phyloP scores from a whole-genome alignment of 1,284 basidiomycete species.

The Ceratobasidium sp. region DNA sequence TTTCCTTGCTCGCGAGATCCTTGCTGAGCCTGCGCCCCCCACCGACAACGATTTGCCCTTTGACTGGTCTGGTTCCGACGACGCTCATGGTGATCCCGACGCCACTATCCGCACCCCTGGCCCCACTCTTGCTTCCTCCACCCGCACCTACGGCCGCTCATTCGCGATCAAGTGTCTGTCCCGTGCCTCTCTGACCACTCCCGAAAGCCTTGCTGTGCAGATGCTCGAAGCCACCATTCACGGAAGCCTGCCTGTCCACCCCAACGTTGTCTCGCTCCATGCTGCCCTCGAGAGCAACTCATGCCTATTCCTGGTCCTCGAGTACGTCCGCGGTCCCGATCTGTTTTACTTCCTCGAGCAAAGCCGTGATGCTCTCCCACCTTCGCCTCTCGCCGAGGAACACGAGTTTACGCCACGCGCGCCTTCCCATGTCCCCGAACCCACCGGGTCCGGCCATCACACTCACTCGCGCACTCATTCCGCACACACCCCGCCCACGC shows the following conservation, averaged over 20 bases:
- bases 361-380: slow-evolving; percentile 80
- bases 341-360: slow-evolving; percentile 98
- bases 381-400: slow-evolving; percentile 59
- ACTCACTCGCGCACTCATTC: background rate
- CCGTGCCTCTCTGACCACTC: slow-evolving; percentile 86
- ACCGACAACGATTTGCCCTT: slow-evolving; percentile 57
- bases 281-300: slow-evolving; percentile 84
- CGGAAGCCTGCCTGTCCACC: slow-evolving; percentile 89
- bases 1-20: slow-evolving; percentile 88
- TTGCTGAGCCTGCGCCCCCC: slow-evolving; percentile 63
- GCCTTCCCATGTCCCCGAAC: slow-evolving; percentile 43
- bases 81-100: slow-evolving; percentile 60
- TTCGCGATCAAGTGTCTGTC: slow-evolving; percentile 97
- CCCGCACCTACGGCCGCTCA: slow-evolving; percentile 74
- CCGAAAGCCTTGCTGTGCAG: slow-evolving; percentile 86
- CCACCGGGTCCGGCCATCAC: slow-evolving; percentile 42
- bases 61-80: slow-evolving; percentile 55
- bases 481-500: slow-evolving; percentile 84
- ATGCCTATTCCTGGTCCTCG: slow-evolving; percentile 83
- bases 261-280: slow-evolving; percentile 95
- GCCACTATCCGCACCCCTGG: slow-evolving; percentile 50
- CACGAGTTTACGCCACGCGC: slow-evolving; percentile 42
- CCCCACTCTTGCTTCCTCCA: slow-evolving; percentile 35
- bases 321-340: slow-evolving; percentile 97
- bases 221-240: slow-evolving; percentile 95